These are phyloP conservation scores for Salix brachista DNA, from an alignment of 345 rosid species.

Conservation along the genomic window DNA sequence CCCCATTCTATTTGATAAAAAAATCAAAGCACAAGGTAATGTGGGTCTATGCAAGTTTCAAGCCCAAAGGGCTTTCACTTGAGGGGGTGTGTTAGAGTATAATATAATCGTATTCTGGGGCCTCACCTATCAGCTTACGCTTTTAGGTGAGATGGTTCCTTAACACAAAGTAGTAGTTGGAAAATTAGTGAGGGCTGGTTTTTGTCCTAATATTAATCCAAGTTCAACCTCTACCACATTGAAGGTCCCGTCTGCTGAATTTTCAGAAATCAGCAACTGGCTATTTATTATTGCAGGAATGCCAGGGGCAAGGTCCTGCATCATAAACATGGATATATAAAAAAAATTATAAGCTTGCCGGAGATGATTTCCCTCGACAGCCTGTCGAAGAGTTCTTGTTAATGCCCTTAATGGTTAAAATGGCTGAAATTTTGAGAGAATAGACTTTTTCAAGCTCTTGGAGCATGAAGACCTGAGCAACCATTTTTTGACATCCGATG, in stretches of 20 bases:
- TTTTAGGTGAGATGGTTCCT: too few species aligned
- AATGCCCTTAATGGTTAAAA: neutral
- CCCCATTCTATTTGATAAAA: too few species aligned
- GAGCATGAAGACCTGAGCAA: neutral
- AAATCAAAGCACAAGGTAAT: too few species aligned
- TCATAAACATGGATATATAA: neutral
- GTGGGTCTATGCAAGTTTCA: too few species aligned
- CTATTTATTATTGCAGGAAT: neutral
- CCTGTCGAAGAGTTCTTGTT: neutral
- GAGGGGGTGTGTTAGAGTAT: too few species aligned
- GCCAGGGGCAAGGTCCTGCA: neutral
- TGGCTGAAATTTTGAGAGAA: neutral
- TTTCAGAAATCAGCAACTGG: neutral
- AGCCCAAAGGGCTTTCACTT: too few species aligned
- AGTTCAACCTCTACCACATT: constrained; percentile 38
- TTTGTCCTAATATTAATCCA: constrained; percentile 23
- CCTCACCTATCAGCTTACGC: too few species aligned
- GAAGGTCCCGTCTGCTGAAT: constrained; percentile 19
- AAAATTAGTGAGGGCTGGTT: too few species aligned
- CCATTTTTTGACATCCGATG: too few species aligned
- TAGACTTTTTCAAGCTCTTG: neutral
- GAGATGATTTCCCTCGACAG: neutral
- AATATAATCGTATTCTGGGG: too few species aligned
- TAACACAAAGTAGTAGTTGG: too few species aligned
- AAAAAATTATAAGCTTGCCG: neutral